Evolutionary conservation across 345 rosid genomes (phyloP), one percentile per base, ranked within the genome.

Genomic region (Trapa incisa): DNA sequence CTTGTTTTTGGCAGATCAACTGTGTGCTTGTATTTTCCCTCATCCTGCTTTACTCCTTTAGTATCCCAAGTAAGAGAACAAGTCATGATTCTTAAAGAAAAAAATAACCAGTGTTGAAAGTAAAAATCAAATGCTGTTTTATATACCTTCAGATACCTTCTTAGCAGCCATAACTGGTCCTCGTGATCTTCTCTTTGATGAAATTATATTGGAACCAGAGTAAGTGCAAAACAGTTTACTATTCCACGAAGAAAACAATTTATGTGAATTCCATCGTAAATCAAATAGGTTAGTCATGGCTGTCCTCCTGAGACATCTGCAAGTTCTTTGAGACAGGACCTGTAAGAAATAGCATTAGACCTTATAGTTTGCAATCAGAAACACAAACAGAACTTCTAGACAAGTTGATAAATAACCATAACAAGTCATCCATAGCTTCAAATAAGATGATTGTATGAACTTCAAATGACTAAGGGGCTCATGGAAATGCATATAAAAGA

Each of bases 151-250:
- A 39, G 93, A 67, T 37, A 86, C 80, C 75, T 84, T 93, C 76
- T 89, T 93, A 11, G 94, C 96, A n/a, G 96, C 90, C 97, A 90
- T 85, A 32, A 88, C 90, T 29, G 94, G 96, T 29, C 97, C 94
- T 70, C 96, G 83, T 57, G 98, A 83, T 81, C 98, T 83, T 72
- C 92, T 70, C 73, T 88, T 88, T 16, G 97, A 92, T 37, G 75
- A 73, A 73, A 32, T 69, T 71, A 80, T 75, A 66, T 84, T 84
- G 13, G 73, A 76, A 53, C 72, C 63, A 0, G 87, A 73, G 67
- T 61, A 72, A 61, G 78, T 77, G 70, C 87, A 85, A 78, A 71
- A 80, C 37, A 58, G 69, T 4, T 79, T 74, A 65, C 75, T 60
- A 50, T 81, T 78, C 67, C 85, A 58, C 67, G 87, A 78, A 2